A percentile compares a stretch with the other conserved stretches of the same genome.
phyloP scores from a whole-genome alignment of 345 rosid species.

The Acer campestre region DNA sequence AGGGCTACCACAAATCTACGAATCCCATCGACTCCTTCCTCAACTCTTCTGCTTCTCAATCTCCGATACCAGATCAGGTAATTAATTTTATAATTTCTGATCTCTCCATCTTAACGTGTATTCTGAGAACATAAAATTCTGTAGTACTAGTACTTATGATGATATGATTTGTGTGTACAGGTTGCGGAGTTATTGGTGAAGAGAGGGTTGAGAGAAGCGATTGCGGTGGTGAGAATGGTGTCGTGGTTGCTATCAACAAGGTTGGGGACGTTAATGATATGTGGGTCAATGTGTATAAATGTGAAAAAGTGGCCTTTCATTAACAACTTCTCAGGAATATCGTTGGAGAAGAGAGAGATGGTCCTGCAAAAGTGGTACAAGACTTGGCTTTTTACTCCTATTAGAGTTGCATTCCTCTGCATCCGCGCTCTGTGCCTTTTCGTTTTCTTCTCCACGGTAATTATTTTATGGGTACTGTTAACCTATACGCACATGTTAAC shows the following conservation, averaged over 20 bases:
- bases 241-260: constrained; percentile 55
- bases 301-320: constrained; percentile 49
- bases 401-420: constrained; percentile 50
- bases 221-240: constrained; percentile 44
- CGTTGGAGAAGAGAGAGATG: constrained; percentile 61
- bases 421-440: constrained; percentile 49
- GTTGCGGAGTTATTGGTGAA: constrained; percentile 38
- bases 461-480: no score
- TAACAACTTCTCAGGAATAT: constrained; percentile 44
- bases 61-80: constrained; percentile 46
- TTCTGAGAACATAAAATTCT: neutral
- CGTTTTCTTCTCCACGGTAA: constrained; percentile 65
- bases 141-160: no score
- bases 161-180: constrained; percentile 22
- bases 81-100: neutral
- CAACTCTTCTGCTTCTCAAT: constrained; percentile 48
- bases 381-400: constrained; percentile 43
- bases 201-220: constrained; percentile 30
- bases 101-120: neutral
- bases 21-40: constrained; percentile 43
- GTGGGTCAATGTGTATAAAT: constrained; percentile 57
- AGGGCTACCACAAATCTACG: constrained; percentile 18
- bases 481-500: no score
- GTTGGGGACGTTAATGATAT: constrained; percentile 68
- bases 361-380: constrained; percentile 55